Base-by-base conservation (phyloP, 1,284 basidiomycete genomes). In the Cutaneotrichosporon sp. region DNA sequence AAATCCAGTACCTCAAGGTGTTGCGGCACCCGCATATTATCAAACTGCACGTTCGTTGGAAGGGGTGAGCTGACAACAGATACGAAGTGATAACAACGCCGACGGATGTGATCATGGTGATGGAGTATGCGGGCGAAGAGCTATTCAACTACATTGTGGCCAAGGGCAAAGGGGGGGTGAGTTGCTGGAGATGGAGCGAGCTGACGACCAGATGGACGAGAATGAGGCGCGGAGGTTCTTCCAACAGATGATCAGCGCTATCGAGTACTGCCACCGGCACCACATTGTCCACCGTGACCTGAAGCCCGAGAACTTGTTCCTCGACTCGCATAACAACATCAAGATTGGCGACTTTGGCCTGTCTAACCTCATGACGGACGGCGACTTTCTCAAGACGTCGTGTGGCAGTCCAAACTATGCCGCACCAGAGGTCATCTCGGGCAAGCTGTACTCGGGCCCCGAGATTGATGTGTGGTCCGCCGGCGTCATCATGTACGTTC, bases 401-500 rank as follows among this genome's bases (percentile, higher is more conserved):
- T 97, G 94, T 78, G 94, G 94, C 1, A 93, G 90, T 77, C 94
- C 94, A 0, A 97, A 97, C 80, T 97, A 97, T 73, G 94, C 94
- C 61, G 94, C 94, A 0, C 94, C 94, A 2, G 94, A 97, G 75
- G 94, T 97, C 72, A 96, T 97, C 72, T 86, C 89, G 26, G 93
- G 93, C 16, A 91, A 91, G 64, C 84, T 95, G 9, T 97, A 97
- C 76, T 92, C 92, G 1, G 94, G 94, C 0, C 93, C 94, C 0
- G 94, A 96, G 79, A 95, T 97, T 72, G 94, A 97, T 73, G 92
- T 97, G n/a, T 97, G 94, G 94, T 92, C 90, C 72, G 91, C 91
- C 64, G 94, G 94, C 0, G 93, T 97, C 38, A 97, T 97, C 72
- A 85, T 97, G 62, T 97, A 93, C 81, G 94, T 97, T 58, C 92